Evolutionary conservation across 106 monocot species (phyloP).

Genomic region (Allium cepa): DNA sequence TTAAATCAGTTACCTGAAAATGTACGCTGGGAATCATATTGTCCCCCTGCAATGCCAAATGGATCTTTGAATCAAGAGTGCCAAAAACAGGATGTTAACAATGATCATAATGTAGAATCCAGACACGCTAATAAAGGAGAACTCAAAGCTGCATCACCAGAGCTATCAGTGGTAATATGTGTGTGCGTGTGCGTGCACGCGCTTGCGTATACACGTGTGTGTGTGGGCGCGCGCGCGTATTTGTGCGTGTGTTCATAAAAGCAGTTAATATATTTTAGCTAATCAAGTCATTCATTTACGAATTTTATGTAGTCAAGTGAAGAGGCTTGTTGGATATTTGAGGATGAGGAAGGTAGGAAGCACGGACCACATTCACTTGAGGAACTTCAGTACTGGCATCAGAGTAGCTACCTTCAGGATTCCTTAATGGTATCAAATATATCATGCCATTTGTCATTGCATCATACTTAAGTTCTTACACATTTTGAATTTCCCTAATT

Average conservation of each 20-base stretch:
- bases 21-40: slow-evolving; percentile 8
- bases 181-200: no score
- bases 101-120: slow-evolving; percentile 6
- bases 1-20: slow-evolving; percentile 23
- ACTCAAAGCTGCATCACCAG: not conserved
- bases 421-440: slow-evolving; percentile 42
- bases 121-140: not conserved
- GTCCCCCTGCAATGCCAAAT: slow-evolving; percentile 3
- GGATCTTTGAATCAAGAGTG: slow-evolving; percentile 6
- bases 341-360: slow-evolving; percentile 67
- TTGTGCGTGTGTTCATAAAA: no score
- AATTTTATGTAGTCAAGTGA: slow-evolving; percentile 31
- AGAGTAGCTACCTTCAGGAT: slow-evolving; percentile 70
- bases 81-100: not conserved
- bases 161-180: slow-evolving; percentile 26
- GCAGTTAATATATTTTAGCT: no score
- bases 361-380: slow-evolving; percentile 79
- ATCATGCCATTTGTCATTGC: no score
- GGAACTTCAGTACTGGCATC: slow-evolving; percentile 80
- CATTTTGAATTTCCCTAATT: no score
- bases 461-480: no score
- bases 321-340: slow-evolving; percentile 79
- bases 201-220: no score
- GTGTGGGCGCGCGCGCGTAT: no score
- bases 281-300: no score